Conservation (phyloP, 345 rosid genomes). For the Eutrema japonicum region DNA sequence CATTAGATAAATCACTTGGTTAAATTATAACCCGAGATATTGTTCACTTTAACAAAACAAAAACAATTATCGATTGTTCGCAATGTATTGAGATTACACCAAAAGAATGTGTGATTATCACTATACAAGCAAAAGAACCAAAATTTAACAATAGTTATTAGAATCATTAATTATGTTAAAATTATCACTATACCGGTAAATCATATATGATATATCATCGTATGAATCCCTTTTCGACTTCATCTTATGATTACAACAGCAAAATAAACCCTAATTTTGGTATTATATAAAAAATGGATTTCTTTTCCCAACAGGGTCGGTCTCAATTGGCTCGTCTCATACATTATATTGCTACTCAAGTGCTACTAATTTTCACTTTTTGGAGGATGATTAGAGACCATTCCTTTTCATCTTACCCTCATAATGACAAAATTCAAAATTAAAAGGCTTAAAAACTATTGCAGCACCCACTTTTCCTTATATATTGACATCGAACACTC, state of each 20-base stretch:
- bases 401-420: conserved; percentile 31
- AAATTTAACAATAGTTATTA: neutral
- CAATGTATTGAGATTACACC: neutral
- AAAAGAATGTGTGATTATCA: too few relatives aligned
- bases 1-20: neutral
- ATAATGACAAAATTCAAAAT: conserved; percentile 35
- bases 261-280: conserved; percentile 1
- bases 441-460: conserved; percentile 22
- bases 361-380: conserved; percentile 21
- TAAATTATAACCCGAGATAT: neutral
- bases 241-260: conserved; percentile 23
- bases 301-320: conserved; percentile 30
- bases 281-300: neutral
- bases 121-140: neutral
- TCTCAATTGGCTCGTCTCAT: conserved; percentile 29
- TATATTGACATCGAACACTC: conserved; percentile 32
- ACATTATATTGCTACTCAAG: conserved; percentile 28
- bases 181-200: neutral
- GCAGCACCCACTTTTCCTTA: conserved; percentile 36
- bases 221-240: neutral
- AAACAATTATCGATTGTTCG: too few relatives aligned
- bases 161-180: neutral
- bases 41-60: too few relatives aligned
- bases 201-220: conserved; percentile 19
- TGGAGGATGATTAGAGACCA: conserved; percentile 35